Conservation (phyloP, 768 basidiomycete genomes). For the Neoboletus magnificus region DNA sequence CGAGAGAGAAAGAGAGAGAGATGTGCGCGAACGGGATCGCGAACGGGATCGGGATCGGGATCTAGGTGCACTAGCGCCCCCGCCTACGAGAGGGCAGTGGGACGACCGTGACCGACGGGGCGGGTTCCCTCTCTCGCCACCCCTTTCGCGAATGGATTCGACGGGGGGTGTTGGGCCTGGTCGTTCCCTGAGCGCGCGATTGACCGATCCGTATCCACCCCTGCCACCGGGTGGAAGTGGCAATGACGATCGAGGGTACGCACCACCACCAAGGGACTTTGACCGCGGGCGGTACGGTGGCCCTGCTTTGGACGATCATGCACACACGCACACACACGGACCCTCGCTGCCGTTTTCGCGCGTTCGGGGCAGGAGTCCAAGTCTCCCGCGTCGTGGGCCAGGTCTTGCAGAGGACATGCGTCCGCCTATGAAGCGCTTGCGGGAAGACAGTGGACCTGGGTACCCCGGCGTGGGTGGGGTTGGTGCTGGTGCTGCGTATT, state of each 20-base stretch:
- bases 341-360: slow-evolving; percentile 32
- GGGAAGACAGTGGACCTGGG: slow-evolving; percentile 40
- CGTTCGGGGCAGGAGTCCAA: slow-evolving; percentile 46
- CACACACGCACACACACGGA: slow-evolving; percentile 7
- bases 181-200: slow-evolving; percentile 28
- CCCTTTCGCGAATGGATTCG: slow-evolving; percentile 18
- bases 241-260: slow-evolving; percentile 27
- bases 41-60: slow-evolving; percentile 36
- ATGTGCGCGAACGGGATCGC: slow-evolving; percentile 35
- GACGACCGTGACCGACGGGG: slow-evolving; percentile 39
- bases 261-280: slow-evolving; percentile 22
- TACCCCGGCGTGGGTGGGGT: slow-evolving; percentile 4
- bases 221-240: background rate
- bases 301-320: slow-evolving; percentile 10
- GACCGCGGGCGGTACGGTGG: slow-evolving; percentile 30
- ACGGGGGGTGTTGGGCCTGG: slow-evolving; percentile 3
- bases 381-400: slow-evolving; percentile 33
- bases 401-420: slow-evolving; percentile 36
- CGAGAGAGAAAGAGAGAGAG: slow-evolving; percentile 30
- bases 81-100: slow-evolving; percentile 34
- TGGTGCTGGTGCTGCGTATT: slow-evolving; percentile 22
- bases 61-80: background rate
- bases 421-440: slow-evolving; percentile 43
- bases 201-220: slow-evolving; percentile 26
- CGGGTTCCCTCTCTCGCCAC: slow-evolving; percentile 22